These are phyloP conservation scores for Trichosporon sp. DNA, from an alignment of 1,284 basidiomycete genomes.

Conservation along the genomic window DNA sequence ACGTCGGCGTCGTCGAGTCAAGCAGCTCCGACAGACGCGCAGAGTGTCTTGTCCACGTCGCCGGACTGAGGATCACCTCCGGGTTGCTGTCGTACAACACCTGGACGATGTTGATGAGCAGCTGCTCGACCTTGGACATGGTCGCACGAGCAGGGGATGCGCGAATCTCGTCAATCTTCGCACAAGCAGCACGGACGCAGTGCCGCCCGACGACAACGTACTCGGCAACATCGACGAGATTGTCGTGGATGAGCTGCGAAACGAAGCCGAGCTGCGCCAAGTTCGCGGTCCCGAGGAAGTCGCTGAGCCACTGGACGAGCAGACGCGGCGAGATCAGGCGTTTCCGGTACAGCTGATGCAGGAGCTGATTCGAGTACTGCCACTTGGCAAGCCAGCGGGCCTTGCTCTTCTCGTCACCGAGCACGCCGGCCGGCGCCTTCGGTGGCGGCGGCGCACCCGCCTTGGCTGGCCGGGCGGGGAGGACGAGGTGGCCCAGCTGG, in stretches of 20 bases:
- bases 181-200: slow-evolving; percentile 45
- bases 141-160: slow-evolving; percentile 37
- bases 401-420: slow-evolving; percentile 48
- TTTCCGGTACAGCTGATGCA: slow-evolving; percentile 77
- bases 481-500: slow-evolving; percentile 78
- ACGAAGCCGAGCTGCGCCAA: slow-evolving; percentile 83
- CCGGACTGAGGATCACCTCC: slow-evolving; percentile 45
- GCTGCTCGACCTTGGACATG: slow-evolving; percentile 39
- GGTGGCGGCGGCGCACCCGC: slow-evolving; percentile 57
- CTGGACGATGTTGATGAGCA: slow-evolving; percentile 43
- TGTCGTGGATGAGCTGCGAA: slow-evolving; percentile 74
- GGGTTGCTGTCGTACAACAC: slow-evolving; percentile 43
- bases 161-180: slow-evolving; percentile 65
- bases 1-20: slow-evolving; percentile 25
- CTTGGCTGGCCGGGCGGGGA: slow-evolving; percentile 77
- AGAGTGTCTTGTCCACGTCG: slow-evolving; percentile 63
- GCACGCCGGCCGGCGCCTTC: slow-evolving; percentile 58
- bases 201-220: slow-evolving; percentile 43
- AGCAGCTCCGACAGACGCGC: slow-evolving; percentile 38
- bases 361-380: slow-evolving; percentile 63
- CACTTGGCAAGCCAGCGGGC: slow-evolving; percentile 45
- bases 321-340: slow-evolving; percentile 78
- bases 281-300: slow-evolving; percentile 73
- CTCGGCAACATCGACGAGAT: slow-evolving; percentile 70
- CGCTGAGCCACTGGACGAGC: slow-evolving; percentile 80